A percentile compares a stretch with the other conserved stretches of the same genome.
Evolutionary conservation across 2,329 filamentous ascomycete species (phyloP).

Genomic region (Stagonosporopsis vannaccii): DNA sequence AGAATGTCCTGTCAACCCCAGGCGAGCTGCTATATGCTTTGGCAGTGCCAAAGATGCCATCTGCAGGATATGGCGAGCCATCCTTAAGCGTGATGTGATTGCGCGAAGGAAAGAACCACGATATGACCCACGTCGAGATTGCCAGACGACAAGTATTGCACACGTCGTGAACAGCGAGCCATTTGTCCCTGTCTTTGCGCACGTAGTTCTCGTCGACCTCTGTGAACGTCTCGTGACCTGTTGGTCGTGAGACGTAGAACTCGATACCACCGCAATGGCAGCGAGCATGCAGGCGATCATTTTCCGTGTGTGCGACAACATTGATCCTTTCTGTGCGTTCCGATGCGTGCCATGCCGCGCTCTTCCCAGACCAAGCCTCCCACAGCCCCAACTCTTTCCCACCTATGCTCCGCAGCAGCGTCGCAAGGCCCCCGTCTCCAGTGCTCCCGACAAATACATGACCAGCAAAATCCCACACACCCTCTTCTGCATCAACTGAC

Average conservation of each 20-base stretch:
- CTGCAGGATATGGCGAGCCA: conserved; percentile 48
- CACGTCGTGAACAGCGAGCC: conserved; percentile 53
- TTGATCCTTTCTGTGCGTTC: background rate
- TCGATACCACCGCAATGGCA: conserved; percentile 65
- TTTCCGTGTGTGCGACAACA: too few relatives aligned
- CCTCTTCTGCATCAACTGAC: conserved; percentile 37
- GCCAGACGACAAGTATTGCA: conserved; percentile 68
- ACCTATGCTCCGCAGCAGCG: conserved; percentile 38
- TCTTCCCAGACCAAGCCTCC: conserved; percentile 20
- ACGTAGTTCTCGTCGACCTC: conserved; percentile 14
- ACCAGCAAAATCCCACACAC: conserved; percentile 33
- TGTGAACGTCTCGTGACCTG: conserved; percentile 47
- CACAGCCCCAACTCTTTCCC: conserved; percentile 37
- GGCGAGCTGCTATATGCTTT: conserved; percentile 63
- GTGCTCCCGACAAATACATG: conserved; percentile 47
- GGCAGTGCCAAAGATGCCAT: conserved; percentile 52
- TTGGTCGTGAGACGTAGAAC: conserved; percentile 65
- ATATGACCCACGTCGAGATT: conserved; percentile 69
- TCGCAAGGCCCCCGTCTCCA: conserved; percentile 48
- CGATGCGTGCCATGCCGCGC: background rate
- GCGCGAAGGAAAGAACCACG: conserved; percentile 74
- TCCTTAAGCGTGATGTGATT: conserved; percentile 59
- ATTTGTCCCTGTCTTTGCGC: conserved; percentile 17
- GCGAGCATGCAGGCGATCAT: conserved; percentile 49
- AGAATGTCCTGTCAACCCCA: conserved; percentile 67